Base-by-base conservation (phyloP, 1,139 yeast species). In the Lodderomyces orthopsilosis region DNA sequence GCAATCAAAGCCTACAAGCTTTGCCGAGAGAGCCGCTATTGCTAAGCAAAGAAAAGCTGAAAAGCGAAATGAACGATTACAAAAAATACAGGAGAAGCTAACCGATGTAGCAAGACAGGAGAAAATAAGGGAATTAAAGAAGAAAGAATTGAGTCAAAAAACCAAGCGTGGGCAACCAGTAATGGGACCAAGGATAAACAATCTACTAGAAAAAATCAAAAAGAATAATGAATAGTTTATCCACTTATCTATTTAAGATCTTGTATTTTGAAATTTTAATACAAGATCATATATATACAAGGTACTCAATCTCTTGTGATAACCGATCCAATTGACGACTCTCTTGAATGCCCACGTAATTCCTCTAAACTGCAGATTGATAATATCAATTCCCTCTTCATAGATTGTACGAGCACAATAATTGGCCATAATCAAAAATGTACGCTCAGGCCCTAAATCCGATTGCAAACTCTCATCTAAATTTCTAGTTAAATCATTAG, bases 401-500 rank as follows among this genome's bases (percentile, higher is more conserved):
- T 81, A 87, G 1, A 89, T 93, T 0, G 90, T 81, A 24, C 70
- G 69, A 0, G 97, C 91, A 67, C 98, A 93, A 62, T 93, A 93
- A 37, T 80, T 79, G 1, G 96, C 95, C 84, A 93, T 77, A 41
- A 93, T 89, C 52, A 91, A 66, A 55, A 93, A 93, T 0, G 96
- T 85, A 45, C 96, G 72, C 59, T 87, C 93, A 1, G 90, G 86
- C 0, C 98, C 98, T 39, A 91, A 66, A 0, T 97, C 95, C 50
- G 83, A 82, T 39, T 85, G 78, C 46, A 93, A 72, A 48, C 79
- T 75, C 56, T 93, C 98, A 62, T 93, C 98, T 42, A 93, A 69
- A 52, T 83, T 84, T 54, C 99, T 74, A 0, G 96, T 90, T 46
- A 94, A 71, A 67, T 94, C 99, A 59, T 94, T 93, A 0, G 99